These are phyloP conservation scores for Labyrinthula sp. DNA, from an alignment of 352 stramenopile genomes.

Conservation along the genomic window DNA sequence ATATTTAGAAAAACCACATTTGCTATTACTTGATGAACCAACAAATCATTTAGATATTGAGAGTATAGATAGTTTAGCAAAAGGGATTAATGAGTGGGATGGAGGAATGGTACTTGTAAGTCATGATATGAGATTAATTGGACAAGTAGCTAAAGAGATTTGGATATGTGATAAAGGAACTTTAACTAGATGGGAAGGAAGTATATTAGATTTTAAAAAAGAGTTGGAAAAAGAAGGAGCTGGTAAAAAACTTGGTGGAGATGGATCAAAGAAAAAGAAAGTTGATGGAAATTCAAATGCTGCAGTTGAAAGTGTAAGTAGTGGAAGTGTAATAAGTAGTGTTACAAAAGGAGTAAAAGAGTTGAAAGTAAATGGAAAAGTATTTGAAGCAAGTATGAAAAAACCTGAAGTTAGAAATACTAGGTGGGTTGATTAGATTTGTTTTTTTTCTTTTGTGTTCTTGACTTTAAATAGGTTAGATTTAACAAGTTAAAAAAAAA, in stretches of 20 bases:
- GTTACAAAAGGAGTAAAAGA: no score
- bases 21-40: constrained; percentile 92
- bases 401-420: no score
- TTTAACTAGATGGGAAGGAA: constrained; percentile 79
- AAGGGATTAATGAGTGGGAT: constrained; percentile 92
- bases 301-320: no score
- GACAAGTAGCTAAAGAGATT: constrained; percentile 89
- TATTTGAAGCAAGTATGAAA: no score
- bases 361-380: no score
- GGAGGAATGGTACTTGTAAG: constrained; percentile 95
- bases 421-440: no score
- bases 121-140: constrained; percentile 88
- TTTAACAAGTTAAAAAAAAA: no score
- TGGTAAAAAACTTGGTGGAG: constrained; percentile 1
- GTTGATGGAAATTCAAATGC: no score
- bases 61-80: constrained; percentile 93
- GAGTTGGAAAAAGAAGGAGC: constrained; percentile 36
- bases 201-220: constrained; percentile 97
- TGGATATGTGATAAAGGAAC: constrained; percentile 91
- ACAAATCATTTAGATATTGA: constrained; percentile 99
- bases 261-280: constrained; percentile 10
- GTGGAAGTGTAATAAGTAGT: no score
- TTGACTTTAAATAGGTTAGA: no score
- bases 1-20: constrained; percentile 71
- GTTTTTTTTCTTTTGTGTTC: no score